These are phyloP conservation scores for Trametes pubescens DNA, from an alignment of 1,284 basidiomycete genomes.

Conservation along the genomic window DNA sequence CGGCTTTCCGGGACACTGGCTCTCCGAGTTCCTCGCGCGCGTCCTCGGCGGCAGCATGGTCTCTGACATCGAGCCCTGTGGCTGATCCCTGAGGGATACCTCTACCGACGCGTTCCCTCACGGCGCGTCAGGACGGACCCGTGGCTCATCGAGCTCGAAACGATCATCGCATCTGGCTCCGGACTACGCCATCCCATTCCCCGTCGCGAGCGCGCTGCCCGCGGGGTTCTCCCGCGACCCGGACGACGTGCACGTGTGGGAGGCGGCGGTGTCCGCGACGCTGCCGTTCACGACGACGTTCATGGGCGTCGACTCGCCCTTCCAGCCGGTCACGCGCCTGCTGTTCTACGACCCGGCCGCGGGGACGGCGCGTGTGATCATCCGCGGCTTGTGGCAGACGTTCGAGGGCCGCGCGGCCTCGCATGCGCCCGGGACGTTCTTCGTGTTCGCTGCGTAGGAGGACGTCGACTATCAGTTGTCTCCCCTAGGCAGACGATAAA, in stretches of 20 bases:
- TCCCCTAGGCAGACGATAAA: too few relatives aligned
- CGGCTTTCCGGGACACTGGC: conserved; percentile 47
- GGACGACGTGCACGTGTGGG: conserved; percentile 43
- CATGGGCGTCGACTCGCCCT: not conserved
- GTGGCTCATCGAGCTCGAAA: conserved; percentile 45
- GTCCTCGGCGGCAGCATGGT: conserved; percentile 41
- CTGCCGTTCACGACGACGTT: not conserved
- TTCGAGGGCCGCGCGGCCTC: conserved; percentile 15
- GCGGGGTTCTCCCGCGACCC: conserved; percentile 31
- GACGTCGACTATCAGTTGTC: not conserved
- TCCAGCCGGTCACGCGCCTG: conserved; percentile 31
- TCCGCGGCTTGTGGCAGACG: conserved; percentile 13
- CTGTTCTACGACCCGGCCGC: conserved; percentile 35
- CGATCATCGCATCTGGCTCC: conserved; percentile 41
- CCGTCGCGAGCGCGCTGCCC: conserved; percentile 35
- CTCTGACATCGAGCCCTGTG: conserved; percentile 43
- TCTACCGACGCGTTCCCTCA: conserved; percentile 27
- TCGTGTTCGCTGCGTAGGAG: conserved; percentile 33
- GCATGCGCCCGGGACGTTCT: conserved; percentile 32
- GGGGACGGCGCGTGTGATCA: conserved; percentile 11
- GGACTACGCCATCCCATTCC: conserved; percentile 43
- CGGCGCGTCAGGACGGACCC: conserved; percentile 42
- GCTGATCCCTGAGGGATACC: conserved; percentile 44
- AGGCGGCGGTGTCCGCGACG: conserved; percentile 31
- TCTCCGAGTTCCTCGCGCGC: conserved; percentile 44